Base-by-base conservation (phyloP, 495 filamentous ascomycete species). In the Trichoderma erinaceum region DNA sequence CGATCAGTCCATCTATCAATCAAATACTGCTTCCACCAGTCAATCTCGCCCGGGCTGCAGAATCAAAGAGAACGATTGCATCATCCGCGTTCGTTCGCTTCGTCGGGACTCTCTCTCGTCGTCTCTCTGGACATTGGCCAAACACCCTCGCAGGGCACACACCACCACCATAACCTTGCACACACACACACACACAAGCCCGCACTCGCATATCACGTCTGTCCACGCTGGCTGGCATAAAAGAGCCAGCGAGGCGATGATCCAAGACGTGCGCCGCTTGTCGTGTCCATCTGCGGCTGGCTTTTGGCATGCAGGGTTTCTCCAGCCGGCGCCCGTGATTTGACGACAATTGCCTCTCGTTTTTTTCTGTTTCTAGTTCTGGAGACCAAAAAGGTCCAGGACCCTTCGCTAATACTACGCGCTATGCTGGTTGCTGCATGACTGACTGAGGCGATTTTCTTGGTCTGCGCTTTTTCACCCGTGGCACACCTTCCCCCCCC, bases 211-310 rank as follows among this genome's bases (percentile, higher is more conserved):
- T 61, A 61, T 61, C 25, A 61, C 56, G 56, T n/a, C 56, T 61
- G 56, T 61, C 56, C 56, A 61, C 56, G 56, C 56, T 61, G 56
- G 56, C 56, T 61, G 56, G 56, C 56, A 61, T 61, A 61, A 61
- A 32, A 61, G 23, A 32, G 56, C 56, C 56, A 61, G 56, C 56
- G 56, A 61, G 56, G 56, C 56, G 56, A 61, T 61, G 56, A 61
- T 61, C 56, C 29, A 52, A n/a, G 44, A 48, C 44, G 44, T 48
- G 44, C n/a, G 44, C 44, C 44, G 13, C 44, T 48, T 48, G 56
- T 61, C 56, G 56, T 61, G 56, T 61, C 56, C 56, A 21, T 61
- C 56, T 18, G 10, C 56, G 56, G 56, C 56, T 61, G 56, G 56
- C 56, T 61, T 61, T 61, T 61, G 56, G 56, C 56, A 61, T 61